Evolutionary conservation across 1,284 basidiomycete genomes (phyloP), one percentile per base, ranked within the genome.

Genomic region (Cutaneotrichosporon sp.): DNA sequence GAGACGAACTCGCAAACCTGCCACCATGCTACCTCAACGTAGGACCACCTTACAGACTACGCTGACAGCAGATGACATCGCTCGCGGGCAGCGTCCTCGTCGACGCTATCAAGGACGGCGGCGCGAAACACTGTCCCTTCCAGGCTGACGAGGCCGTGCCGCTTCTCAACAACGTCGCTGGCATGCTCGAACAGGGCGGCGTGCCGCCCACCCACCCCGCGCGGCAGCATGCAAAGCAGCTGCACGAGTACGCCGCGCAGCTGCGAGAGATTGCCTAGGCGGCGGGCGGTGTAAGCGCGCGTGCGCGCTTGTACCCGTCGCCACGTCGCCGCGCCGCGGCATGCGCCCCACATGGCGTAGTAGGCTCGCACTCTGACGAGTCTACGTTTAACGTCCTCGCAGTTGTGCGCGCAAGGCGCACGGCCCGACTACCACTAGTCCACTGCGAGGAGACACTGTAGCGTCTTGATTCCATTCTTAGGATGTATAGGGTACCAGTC

Each of bases 11-110:
- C 14, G 52, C 56, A 7, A 62, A 64, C 46, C 54, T 72, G 10
- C 64, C 64, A 3, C 63, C 64, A 20, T 61, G 61, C 14, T 68
- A 68, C 38, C 54, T 67, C 17, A 45, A 52, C 3, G 64, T 68
- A 33, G 60, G 64, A 13, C 18, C 34, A 21, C 10, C n/a, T 13
- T 8, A 17, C 33, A 18, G 14, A 18, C 35, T 17, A 46, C 18
- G 35, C 48, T 51, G 26, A 39, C 47, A 14, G 17, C 45, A 64
- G 60, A 64, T 64, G 63, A 62, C 59, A 10, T 49, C 55, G 0
- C 43, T 60, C 3, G 59, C 62, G 2, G 60, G 55, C 37, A 51
- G 39, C 2, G 57, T 59, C 4, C 51, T 59, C 26, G 51, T 59
- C 33, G 57, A 59, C 37, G 51, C 57, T 4, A 55, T 55, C 48